Base-by-base conservation (phyloP, 2,329 filamentous ascomycete species). In the Aspergillus sclerotialis region DNA sequence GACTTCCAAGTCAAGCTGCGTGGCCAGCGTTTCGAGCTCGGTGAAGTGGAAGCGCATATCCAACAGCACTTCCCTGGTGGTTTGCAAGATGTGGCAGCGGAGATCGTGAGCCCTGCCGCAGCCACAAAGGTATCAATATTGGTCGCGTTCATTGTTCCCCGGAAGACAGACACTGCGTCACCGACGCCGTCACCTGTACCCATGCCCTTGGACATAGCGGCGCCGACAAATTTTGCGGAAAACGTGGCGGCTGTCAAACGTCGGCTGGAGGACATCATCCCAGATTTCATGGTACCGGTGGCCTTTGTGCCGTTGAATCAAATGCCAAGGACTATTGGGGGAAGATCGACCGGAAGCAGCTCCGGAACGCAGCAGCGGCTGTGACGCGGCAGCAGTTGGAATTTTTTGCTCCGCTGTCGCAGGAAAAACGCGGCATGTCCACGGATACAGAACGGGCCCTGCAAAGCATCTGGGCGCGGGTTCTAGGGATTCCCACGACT, bases 1-100 rank as follows among this genome's bases (percentile, higher is more conserved):
- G 30, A 32, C 15, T 23, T n/a, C 10, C 30, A 32, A 19, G 13
- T 24, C 19, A 93, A 92, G 55, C 70, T 93, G 7, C 74, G 84
- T 25, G 87, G 87, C 0, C 82, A 89, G 45, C 70, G 86, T 32
- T 79, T 93, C 17, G 86, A 93, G 53, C 19, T 17, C n/a, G 24
- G 13, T 7, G 33, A 16, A 11, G 32, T 16, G 5, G 32, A 16
- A 17, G n/a, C n/a, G n/a, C n/a, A n/a, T n/a, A n/a, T n/a, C n/a
- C n/a, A n/a, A n/a, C n/a, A n/a, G n/a, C n/a, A n/a, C n/a, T n/a
- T n/a, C n/a, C n/a, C n/a, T n/a, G n/a, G n/a, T n/a, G n/a, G n/a
- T n/a, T n/a, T n/a, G n/a, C n/a, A n/a, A n/a, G n/a, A n/a, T n/a
- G n/a, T n/a, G n/a, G n/a, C n/a, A n/a, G n/a, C n/a, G n/a, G n/a